Conservation (phyloP, 202 grass and related monocot genomes). For the Carex arenaria region DNA sequence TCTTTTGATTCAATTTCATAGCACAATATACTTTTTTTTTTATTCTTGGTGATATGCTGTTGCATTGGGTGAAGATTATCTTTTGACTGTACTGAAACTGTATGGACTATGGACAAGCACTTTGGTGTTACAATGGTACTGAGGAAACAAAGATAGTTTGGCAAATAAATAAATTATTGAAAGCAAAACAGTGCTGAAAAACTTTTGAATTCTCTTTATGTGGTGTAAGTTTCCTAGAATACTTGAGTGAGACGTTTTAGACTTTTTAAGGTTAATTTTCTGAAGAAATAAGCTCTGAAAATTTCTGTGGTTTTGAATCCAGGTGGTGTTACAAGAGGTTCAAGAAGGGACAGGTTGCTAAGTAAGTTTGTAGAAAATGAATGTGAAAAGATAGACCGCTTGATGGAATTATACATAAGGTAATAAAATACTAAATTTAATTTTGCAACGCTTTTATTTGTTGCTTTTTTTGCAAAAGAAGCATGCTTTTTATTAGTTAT, state of each 20-base stretch:
- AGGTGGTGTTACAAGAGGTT: constrained; percentile 92
- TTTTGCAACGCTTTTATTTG: not conserved
- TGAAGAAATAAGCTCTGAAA: not conserved
- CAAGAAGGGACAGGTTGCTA: constrained; percentile 78
- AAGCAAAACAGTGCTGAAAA: not conserved
- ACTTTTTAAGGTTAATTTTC: not conserved
- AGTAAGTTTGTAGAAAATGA: constrained; percentile 98
- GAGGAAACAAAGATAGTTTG: not conserved
- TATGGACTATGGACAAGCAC: not conserved
- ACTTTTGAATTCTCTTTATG: not conserved
- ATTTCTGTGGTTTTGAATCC: constrained; percentile 23
- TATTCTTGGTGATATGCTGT: not conserved
- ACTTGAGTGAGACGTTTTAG: not conserved
- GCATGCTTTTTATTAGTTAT: not conserved
- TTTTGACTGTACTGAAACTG: not conserved
- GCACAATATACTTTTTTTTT: not conserved
- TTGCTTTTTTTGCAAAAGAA: constrained; percentile 11
- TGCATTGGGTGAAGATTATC: not conserved
- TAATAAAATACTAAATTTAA: constrained; percentile 20
- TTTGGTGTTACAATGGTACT: not conserved
- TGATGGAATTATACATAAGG: constrained; percentile 91
- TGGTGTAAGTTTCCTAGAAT: not conserved
- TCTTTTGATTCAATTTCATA: constrained; percentile 18
- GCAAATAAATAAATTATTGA: not conserved
- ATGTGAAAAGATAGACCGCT: constrained; percentile 91